Conservation (phyloP, 2,329 filamentous ascomycete species). For the Iodosphaeria phyllophila region DNA sequence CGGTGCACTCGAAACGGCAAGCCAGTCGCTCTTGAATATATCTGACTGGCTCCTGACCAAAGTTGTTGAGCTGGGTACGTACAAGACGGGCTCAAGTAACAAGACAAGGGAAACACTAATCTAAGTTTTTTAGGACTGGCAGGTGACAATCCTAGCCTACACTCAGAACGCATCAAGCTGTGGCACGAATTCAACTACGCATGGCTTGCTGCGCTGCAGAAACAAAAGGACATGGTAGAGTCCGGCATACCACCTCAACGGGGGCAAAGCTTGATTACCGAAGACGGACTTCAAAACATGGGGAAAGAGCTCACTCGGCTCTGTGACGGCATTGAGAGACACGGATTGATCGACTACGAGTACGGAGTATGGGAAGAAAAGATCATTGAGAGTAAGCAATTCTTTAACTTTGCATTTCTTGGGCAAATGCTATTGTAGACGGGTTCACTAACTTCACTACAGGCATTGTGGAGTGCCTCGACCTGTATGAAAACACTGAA, state of each 20-base stretch:
- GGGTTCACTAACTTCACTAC: constrained; percentile 3
- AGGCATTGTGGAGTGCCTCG: constrained; percentile 20
- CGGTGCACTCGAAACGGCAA: constrained; percentile 28
- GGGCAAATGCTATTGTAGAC: not conserved
- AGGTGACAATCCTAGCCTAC: constrained; percentile 60
- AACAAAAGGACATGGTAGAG: constrained; percentile 59
- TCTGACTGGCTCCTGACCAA: constrained; percentile 37
- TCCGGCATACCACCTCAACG: constrained; percentile 37
- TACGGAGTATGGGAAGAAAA: constrained; percentile 93
- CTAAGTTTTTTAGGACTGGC: constrained; percentile 48
- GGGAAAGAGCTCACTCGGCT: constrained; percentile 65
- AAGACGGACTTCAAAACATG: constrained; percentile 56
- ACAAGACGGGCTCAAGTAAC: not conserved
- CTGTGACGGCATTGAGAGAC: constrained; percentile 72
- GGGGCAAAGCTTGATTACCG: constrained; percentile 43
- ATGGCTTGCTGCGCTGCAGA: constrained; percentile 71
- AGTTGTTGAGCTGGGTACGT: constrained; percentile 34
- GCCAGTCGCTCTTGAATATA: constrained; percentile 30
- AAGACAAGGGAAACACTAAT: constrained; percentile 1
- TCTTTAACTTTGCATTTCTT: not conserved
- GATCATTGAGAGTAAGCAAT: constrained; percentile 58
- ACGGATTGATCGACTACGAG: constrained; percentile 93
- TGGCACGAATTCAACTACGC: constrained; percentile 93
- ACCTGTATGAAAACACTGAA: constrained; percentile 23
- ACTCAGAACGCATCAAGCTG: constrained; percentile 59